Conservation (phyloP, 2,329 filamentous ascomycete species). For the Boeremia lycopersici region DNA sequence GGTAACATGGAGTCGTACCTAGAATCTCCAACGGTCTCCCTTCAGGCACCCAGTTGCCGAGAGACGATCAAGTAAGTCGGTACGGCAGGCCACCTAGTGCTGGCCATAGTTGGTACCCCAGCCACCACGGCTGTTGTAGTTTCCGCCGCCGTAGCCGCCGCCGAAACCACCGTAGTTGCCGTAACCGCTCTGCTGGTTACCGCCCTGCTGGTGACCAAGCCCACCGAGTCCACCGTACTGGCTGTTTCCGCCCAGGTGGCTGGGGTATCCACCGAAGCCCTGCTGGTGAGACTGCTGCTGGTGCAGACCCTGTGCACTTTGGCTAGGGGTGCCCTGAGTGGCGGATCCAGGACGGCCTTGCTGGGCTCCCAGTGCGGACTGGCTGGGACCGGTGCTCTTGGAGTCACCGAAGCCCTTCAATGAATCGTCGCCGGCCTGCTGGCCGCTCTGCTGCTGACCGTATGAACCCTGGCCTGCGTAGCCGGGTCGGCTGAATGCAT, state of each 20-base stretch:
- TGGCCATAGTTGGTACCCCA: conserved; percentile 57
- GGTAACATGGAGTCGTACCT: background rate
- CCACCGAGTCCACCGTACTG: conserved; percentile 62
- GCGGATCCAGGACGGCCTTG: conserved; percentile 68
- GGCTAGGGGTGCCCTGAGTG: conserved; percentile 62
- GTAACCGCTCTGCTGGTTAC: conserved; percentile 54
- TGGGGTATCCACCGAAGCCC: conserved; percentile 62
- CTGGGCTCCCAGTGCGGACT: conserved; percentile 62
- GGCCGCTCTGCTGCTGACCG: conserved; percentile 57
- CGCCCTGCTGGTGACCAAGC: conserved; percentile 56
- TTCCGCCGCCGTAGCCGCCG: conserved; percentile 46
- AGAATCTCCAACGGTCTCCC: background rate
- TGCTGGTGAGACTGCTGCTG: conserved; percentile 64
- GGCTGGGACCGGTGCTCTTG: conserved; percentile 64
- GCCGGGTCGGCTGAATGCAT: conserved; percentile 65
- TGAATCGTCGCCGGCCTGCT: conserved; percentile 59
- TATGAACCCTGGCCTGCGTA: conserved; percentile 59
- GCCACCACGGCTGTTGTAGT: conserved; percentile 52
- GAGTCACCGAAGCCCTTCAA: conserved; percentile 64
- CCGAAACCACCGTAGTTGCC: conserved; percentile 51
- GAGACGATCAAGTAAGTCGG: conserved; percentile 1
- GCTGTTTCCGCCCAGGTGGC: conserved; percentile 54
- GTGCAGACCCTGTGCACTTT: conserved; percentile 59
- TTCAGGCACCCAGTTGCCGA: conserved; percentile 7
- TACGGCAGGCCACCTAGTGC: conserved; percentile 31